Conservation (phyloP, 2,329 filamentous ascomycete species). For the Nemania diffusa region DNA sequence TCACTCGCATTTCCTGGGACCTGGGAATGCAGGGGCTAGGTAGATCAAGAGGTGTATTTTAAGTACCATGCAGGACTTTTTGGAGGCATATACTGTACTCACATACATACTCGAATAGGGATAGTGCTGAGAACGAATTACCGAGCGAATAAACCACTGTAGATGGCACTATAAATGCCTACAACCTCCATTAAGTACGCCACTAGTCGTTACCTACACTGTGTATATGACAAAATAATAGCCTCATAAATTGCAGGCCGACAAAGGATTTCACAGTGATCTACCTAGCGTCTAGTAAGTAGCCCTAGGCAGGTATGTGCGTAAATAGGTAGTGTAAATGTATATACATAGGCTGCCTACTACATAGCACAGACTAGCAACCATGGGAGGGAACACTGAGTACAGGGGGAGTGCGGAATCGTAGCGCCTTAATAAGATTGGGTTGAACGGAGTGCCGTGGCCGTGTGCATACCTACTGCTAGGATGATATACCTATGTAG, state of each 20-base stretch:
- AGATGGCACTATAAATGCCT: background rate
- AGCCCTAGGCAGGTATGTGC: background rate
- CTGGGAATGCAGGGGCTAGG: constrained; percentile 42
- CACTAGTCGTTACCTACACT: background rate
- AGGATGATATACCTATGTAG: too few species aligned
- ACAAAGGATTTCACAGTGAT: background rate
- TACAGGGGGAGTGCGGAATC: constrained; percentile 35
- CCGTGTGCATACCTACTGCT: constrained; percentile 8
- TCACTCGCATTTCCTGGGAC: constrained; percentile 43
- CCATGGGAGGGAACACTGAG: background rate
- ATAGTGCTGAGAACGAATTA: background rate
- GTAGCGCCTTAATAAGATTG: constrained; percentile 29
- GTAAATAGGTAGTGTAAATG: background rate
- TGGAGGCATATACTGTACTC: constrained; percentile 7
- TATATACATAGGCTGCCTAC: background rate
- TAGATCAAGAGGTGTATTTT: constrained; percentile 35
- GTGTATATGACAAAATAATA: background rate
- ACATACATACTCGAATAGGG: constrained; percentile 6
- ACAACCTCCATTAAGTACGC: background rate
- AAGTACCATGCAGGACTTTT: constrained; percentile 39
- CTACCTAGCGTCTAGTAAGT: background rate
- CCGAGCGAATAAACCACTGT: background rate
- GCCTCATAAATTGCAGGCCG: background rate
- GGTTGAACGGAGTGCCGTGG: constrained; percentile 9
- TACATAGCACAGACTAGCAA: background rate